Evolutionary conservation across 2,329 filamentous ascomycete species (phyloP), one percentile per base, ranked within the genome.

Genomic region (Calonectria multiphialidica): DNA sequence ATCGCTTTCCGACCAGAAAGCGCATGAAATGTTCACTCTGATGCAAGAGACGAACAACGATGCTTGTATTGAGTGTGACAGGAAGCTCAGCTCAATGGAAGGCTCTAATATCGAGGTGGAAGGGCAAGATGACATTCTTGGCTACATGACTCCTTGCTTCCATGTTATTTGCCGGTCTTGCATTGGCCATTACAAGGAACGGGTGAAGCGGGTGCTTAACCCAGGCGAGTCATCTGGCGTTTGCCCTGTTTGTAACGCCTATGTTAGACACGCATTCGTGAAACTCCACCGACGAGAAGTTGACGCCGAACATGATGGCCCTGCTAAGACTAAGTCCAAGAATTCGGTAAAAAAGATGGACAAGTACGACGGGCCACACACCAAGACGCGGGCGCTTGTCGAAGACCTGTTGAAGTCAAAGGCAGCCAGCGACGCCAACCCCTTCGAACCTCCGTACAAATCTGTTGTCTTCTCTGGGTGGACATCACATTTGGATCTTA

Each of bases 401-500:
- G 87, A 92, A n/a, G 92, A 95, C 74, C 89, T 99, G 9, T 83
- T 93, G 1, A 86, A 88, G 63, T 91, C 91, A 64, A 90, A 91
- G 70, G 86, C 87, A 0, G 90, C 93, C 80, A 94, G 91, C 72
- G 88, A 89, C 44, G 85, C 85, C 0, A 86, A 90, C 12, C 90
- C 91, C 0, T 85, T 90, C 13, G 91, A 96, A 79, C 90, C 91
- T 0, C 96, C 96, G 0, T 93, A 95, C 84, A 98, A 98, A 82
- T 97, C 95, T 30, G 95, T 99, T 16, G 92, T 99, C 8, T 98
- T 98, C 84, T 98, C 95, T 0, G 93, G 93, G n/a, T 98, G 97
- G 96, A 98, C 97, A 0, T 93, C 94, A 0, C 96, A 98, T 81
- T 90, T 99, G 18, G 96, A 98, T 81, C 90, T 99, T 23, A 98